A percentile compares a stretch with the other conserved stretches of the same genome.
phyloP scores from a whole-genome alignment of 2,329 filamentous ascomycete genomes.

The Penicillium crustosum region DNA sequence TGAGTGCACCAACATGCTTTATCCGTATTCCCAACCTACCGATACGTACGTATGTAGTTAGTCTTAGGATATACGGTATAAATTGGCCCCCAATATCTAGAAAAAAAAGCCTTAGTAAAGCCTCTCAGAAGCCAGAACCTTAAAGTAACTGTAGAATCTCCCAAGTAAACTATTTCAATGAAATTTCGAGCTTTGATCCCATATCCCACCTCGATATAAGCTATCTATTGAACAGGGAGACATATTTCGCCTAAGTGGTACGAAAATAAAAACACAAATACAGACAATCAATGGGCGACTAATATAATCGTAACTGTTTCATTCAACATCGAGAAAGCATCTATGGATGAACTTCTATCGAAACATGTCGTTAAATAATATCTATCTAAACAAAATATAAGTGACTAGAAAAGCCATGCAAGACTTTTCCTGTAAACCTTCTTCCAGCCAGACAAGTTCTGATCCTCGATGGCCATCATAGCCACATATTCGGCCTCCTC shows the following conservation, averaged over 20 bases:
- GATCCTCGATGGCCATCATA: constrained; percentile 1
- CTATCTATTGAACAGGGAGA: background rate
- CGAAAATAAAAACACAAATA: background rate
- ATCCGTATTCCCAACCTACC: too few relatives aligned
- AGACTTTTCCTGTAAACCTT: constrained; percentile 7
- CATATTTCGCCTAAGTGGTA: background rate
- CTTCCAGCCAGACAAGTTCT: constrained; percentile 10
- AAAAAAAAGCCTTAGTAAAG: too few relatives aligned
- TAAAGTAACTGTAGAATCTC: too few relatives aligned
- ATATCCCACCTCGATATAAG: background rate
- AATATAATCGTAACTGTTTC: background rate
- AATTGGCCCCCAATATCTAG: too few relatives aligned
- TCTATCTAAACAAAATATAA: background rate
- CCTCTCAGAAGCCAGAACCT: too few relatives aligned
- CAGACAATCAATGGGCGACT: background rate
- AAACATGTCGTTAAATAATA: background rate
- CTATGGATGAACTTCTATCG: background rate
- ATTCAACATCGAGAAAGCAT: background rate
- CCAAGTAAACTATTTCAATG: too few relatives aligned
- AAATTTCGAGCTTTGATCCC: too few relatives aligned
- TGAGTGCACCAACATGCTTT: too few relatives aligned
- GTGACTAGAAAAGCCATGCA: constrained; percentile 7
- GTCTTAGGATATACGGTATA: too few relatives aligned
- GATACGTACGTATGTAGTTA: too few relatives aligned
- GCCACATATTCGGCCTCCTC: constrained; percentile 51